Evolutionary conservation across 257 asterid species (phyloP).

Genomic region (Cordia subcordata): DNA sequence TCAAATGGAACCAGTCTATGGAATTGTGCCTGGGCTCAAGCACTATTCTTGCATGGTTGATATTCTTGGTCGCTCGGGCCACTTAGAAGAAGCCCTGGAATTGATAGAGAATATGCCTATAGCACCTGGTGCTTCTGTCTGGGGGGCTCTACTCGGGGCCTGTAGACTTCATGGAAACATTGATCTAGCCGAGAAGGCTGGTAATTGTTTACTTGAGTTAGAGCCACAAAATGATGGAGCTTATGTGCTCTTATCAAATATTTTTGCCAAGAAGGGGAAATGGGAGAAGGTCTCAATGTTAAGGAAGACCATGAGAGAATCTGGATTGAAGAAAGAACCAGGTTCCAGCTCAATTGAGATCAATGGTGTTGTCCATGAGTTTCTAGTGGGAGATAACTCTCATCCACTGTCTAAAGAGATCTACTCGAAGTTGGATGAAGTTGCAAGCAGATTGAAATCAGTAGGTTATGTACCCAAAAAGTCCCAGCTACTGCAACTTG

Average conservation of each 20-base stretch:
- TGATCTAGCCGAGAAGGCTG: conserved; percentile 57
- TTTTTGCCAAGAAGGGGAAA: conserved; percentile 53
- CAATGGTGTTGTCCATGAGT: conserved; percentile 58
- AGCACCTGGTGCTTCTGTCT: conserved; percentile 48
- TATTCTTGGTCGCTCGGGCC: conserved; percentile 77
- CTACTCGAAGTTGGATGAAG: conserved; percentile 60
- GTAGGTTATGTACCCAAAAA: conserved; percentile 48
- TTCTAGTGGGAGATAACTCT: conserved; percentile 53
- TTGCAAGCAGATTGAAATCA: conserved; percentile 31
- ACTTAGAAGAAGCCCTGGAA: conserved; percentile 46
- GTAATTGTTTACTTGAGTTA: conserved; percentile 41
- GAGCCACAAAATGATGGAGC: conserved; percentile 77
- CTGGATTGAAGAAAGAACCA: conserved; percentile 73
- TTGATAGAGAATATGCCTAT: conserved; percentile 58
- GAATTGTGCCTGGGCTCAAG: conserved; percentile 42
- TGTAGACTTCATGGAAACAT: conserved; percentile 55
- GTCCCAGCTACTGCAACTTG: conserved; percentile 55
- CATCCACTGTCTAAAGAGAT: conserved; percentile 50
- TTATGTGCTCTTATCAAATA: conserved; percentile 54
- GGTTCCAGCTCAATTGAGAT: conserved; percentile 78
- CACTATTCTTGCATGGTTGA: conserved; percentile 86
- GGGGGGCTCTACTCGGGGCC: conserved; percentile 82
- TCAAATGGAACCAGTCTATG: conserved; percentile 48
- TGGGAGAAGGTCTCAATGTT: conserved; percentile 61
- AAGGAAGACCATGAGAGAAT: conserved; percentile 59